Conservation (phyloP, 257 asterid genomes). For the Orobanche coerulescens region DNA sequence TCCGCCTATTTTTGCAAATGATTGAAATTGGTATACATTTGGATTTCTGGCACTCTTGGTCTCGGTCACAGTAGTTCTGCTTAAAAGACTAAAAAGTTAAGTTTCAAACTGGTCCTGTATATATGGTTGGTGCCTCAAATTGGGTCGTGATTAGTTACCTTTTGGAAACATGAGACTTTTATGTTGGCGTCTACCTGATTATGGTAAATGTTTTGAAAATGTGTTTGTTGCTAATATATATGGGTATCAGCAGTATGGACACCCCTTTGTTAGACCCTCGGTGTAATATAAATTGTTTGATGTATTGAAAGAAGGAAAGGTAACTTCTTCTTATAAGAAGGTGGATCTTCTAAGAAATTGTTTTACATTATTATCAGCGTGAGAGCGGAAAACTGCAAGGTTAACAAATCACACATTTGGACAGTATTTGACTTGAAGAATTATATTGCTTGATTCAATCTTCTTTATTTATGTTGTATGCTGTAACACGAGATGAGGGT, state of each 20-base stretch:
- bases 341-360: not conserved
- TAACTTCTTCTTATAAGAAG: not conserved
- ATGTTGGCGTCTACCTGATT: not conserved
- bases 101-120: not conserved
- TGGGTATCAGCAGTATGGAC: not conserved
- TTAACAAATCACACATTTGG: not conserved
- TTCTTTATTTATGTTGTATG: not conserved
- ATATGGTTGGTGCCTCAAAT: not conserved
- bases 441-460: not conserved
- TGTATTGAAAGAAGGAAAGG: not conserved
- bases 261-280: not conserved
- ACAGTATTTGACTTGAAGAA: not conserved
- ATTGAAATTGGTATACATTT: not conserved
- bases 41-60: not conserved
- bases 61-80: not conserved
- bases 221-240: not conserved
- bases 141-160: not conserved
- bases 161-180: not conserved
- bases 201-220: not conserved
- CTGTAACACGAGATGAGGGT: conserved; percentile 1
- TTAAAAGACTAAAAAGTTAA: not conserved
- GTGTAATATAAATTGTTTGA: not conserved
- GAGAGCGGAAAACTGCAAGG: not conserved
- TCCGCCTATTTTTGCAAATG: not conserved
- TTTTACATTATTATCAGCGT: not conserved